Evolutionary conservation across 768 basidiomycete genomes (phyloP).

Genomic region (Calocera cornea): DNA sequence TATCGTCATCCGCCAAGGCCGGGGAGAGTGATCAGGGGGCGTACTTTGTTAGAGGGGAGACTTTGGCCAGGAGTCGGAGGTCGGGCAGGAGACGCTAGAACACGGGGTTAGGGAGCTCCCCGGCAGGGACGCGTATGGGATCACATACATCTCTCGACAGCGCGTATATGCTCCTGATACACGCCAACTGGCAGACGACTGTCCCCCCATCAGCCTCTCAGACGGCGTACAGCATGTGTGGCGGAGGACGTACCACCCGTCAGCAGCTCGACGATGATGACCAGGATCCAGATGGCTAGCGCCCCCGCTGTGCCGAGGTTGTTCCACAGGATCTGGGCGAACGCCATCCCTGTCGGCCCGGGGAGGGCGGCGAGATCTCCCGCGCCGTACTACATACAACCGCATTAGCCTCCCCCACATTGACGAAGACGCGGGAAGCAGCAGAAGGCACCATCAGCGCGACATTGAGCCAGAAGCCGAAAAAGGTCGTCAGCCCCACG

Average conservation of each 20-base stretch:
- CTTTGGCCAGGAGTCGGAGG: slow-evolving; percentile 12
- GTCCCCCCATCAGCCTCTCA: slow-evolving; percentile 5
- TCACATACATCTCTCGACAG: background rate
- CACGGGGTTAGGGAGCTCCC: background rate
- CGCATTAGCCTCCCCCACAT: background rate
- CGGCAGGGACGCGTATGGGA: background rate
- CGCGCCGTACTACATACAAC: slow-evolving; percentile 10
- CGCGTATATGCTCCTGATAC: slow-evolving; percentile 12
- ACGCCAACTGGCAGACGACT: slow-evolving; percentile 14
- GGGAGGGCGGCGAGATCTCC: slow-evolving; percentile 10
- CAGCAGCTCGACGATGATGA: slow-evolving; percentile 14
- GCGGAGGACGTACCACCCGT: background rate
- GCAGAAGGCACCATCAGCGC: slow-evolving; percentile 7
- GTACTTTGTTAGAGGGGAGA: slow-evolving; percentile 11
- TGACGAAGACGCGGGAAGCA: background rate
- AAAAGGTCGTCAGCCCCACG: slow-evolving; percentile 7
- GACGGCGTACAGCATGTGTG: background rate
- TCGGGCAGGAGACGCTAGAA: slow-evolving; percentile 15
- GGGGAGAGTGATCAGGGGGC: background rate
- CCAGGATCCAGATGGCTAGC: slow-evolving; percentile 15
- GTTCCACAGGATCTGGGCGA: slow-evolving; percentile 15
- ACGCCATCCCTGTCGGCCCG: slow-evolving; percentile 11
- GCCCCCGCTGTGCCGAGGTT: slow-evolving; percentile 12
- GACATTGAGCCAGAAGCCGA: slow-evolving; percentile 15
- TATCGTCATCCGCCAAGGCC: too few relatives aligned